These are phyloP conservation scores for Piper longum DNA, from an alignment of 164 flowering plant species.

Conservation along the genomic window DNA sequence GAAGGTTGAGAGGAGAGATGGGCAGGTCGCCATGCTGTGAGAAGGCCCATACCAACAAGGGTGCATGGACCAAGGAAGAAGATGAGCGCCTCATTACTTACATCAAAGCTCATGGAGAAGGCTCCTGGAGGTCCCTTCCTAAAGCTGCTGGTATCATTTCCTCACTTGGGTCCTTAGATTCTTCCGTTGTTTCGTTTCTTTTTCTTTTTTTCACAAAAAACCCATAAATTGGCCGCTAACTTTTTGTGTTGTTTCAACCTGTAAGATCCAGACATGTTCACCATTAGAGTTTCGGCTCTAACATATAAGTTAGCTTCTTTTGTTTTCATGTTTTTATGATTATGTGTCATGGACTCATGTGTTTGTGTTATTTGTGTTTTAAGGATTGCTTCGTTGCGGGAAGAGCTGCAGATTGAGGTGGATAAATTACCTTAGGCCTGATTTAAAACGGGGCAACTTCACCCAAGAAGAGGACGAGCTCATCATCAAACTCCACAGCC, in stretches of 20 bases:
- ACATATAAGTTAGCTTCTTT: not conserved
- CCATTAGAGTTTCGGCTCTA: not conserved
- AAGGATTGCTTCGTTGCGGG: constrained; percentile 64
- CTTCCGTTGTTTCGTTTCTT: too few species aligned
- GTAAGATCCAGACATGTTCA: not conserved
- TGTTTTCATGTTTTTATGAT: not conserved
- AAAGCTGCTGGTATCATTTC: constrained; percentile 48
- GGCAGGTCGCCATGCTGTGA: constrained; percentile 18
- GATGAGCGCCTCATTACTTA: too few species aligned
- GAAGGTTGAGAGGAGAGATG: constrained; percentile 15
- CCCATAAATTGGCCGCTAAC: too few species aligned
- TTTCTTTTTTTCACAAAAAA: too few species aligned
- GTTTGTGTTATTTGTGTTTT: not conserved
- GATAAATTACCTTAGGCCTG: too few species aligned
- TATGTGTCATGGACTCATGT: too few species aligned
- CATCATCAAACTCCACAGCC: too few species aligned
- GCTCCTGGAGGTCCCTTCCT: constrained; percentile 87
- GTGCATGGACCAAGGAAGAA: constrained; percentile 41
- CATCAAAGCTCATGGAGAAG: constrained; percentile 12
- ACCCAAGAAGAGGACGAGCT: too few species aligned
- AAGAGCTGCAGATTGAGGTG: constrained; percentile 21
- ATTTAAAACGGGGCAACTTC: too few species aligned
- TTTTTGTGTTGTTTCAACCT: not conserved
- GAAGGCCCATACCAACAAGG: constrained; percentile 79
- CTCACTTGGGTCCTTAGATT: not conserved